Evolutionary conservation across 306 rosid genomes (phyloP), one percentile per base, ranked within the genome.

Genomic region (Castanea crenata): DNA sequence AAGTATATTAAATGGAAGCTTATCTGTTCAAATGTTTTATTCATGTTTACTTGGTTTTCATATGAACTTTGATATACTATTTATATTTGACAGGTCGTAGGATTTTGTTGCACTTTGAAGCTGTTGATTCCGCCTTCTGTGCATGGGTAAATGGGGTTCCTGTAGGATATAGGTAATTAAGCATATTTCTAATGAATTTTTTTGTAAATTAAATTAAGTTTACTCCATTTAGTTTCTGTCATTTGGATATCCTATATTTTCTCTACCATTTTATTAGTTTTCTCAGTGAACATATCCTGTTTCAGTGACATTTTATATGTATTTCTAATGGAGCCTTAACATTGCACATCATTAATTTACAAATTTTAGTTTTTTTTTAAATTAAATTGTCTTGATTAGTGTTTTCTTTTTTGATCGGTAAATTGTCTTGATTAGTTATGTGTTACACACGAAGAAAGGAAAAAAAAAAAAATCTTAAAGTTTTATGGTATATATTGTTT

Each of bases 51-150:
- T 55, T 70, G 73, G 38, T 5, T 10, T 59, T 72, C 29, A 38
- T 74, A 14, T 87, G 41, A 61, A 58, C 31, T 59, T 32, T 67
- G 25, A 67, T 67, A 18, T 56, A 38, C 52, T 57, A 29, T 87
- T 80, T 27, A 41, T 55, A 65, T 82, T 78, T 87, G 79, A 79
- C 88, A 95, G 98, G 98, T 83, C 90, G 97, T 78, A 91, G 99
- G 78, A 89, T 95, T 80, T 83, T 92, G 86, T 82, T 95, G 85
- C 99, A 95, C 80, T 95, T 95, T 74, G 96, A 95, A 92, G 99
- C 90, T 63, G 99, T 95, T 81, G 99, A 95, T 88, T 95, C 98
- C 69, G 98, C 98, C 32, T 95, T 95, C 81, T 95, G 91, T 76
- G 92, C 89, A 23, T 95, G 99, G 99, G 69, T 95, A 81, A 95